A percentile compares a stretch with the other conserved stretches of the same genome.
These are phyloP conservation scores for Wilcoxina mikolae DNA, from an alignment of 495 filamentous ascomycete species.

Conservation along the genomic window DNA sequence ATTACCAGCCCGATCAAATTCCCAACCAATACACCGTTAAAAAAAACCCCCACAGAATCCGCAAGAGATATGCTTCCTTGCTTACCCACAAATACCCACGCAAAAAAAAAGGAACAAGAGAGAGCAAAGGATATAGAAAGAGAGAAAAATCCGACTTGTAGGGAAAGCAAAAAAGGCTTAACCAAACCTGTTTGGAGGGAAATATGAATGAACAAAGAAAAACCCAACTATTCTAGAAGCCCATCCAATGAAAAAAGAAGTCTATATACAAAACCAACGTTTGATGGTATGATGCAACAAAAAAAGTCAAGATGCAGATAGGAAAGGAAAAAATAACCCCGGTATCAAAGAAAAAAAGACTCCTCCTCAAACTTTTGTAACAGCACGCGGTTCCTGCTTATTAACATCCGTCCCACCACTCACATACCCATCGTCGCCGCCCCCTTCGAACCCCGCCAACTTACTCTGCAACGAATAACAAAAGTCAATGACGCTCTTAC, in stretches of 20 bases:
- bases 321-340: background rate
- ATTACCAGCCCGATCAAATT: background rate
- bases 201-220: background rate
- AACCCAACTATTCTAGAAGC: background rate
- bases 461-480: conserved; percentile 21
- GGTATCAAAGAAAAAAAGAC: background rate
- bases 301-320: background rate
- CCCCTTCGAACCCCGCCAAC: conserved; percentile 22
- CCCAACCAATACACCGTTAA: background rate
- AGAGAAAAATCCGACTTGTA: too few species aligned
- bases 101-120: background rate
- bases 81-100: too few species aligned
- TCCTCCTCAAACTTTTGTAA: background rate
- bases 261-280: background rate
- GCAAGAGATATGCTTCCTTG: too few species aligned
- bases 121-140: too few species aligned
- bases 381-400: background rate
- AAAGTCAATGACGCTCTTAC: conserved; percentile 36
- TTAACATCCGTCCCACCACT: background rate
- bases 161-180: too few species aligned
- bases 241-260: background rate
- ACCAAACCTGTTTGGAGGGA: background rate
- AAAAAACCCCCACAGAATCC: background rate
- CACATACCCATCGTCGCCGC: conserved; percentile 23
- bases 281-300: background rate